Conservation (phyloP, 164 flowering plant species). For the Vitis cinerea region DNA sequence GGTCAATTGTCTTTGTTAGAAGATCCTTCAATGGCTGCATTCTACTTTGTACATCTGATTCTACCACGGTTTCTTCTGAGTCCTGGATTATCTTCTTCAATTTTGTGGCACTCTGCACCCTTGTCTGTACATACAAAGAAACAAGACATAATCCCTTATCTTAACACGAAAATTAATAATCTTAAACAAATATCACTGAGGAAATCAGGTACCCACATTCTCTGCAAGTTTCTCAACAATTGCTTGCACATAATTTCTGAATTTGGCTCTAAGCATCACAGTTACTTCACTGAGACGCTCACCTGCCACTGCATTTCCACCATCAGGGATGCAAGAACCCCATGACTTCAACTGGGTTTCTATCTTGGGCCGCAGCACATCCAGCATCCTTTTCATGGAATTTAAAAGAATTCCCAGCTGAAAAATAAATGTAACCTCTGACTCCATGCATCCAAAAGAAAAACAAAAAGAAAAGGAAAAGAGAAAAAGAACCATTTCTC, state of each 20-base stretch:
- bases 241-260: constrained; percentile 83
- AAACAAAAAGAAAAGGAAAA: too few relatives aligned
- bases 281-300: constrained; percentile 91
- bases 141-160: neutral
- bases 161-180: too few relatives aligned
- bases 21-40: constrained; percentile 85
- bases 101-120: constrained; percentile 66
- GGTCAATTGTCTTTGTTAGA: constrained; percentile 61
- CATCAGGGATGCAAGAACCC: constrained; percentile 77
- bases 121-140: constrained; percentile 47
- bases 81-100: constrained; percentile 86
- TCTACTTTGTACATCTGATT: constrained; percentile 67
- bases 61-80: constrained; percentile 66
- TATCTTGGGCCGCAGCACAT: constrained; percentile 76
- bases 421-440: constrained; percentile 6
- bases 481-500: too few relatives aligned
- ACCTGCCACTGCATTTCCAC: constrained; percentile 70
- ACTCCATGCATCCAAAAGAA: too few relatives aligned
- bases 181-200: too few relatives aligned
- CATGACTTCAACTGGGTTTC: constrained; percentile 76
- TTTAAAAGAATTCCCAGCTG: constrained; percentile 89
- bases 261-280: constrained; percentile 89
- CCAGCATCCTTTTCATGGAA: constrained; percentile 91
- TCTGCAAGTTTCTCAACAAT: constrained; percentile 84
- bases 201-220: constrained; percentile 55